These are phyloP conservation scores for Lichenothelia convexa DNA, from an alignment of 495 filamentous ascomycete species.

Conservation along the genomic window DNA sequence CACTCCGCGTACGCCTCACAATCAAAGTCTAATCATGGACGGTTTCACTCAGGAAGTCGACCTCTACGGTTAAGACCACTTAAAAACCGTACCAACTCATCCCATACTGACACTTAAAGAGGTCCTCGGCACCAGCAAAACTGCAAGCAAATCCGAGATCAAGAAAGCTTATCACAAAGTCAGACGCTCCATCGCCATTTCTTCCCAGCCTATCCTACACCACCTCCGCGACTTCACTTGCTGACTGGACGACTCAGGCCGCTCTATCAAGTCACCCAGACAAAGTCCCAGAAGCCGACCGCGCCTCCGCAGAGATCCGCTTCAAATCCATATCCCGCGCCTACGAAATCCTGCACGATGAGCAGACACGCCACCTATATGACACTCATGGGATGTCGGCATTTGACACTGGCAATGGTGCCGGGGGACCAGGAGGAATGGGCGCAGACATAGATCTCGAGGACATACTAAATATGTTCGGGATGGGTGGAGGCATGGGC, in stretches of 20 bases:
- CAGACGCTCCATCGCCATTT: too few species aligned
- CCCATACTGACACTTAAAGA: conserved; percentile 26
- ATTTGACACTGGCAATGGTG: conserved; percentile 45
- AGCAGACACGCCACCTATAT: conserved; percentile 78
- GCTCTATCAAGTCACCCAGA: conserved; percentile 83
- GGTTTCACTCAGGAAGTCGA: conserved; percentile 41
- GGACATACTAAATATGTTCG: conserved; percentile 93
- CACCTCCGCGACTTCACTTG: neutral
- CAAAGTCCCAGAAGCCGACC: conserved; percentile 78
- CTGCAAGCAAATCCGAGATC: conserved; percentile 64
- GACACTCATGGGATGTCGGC: conserved; percentile 88
- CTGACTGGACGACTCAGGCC: conserved; percentile 32
- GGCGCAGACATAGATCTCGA: conserved; percentile 63
- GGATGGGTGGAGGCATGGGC: conserved; percentile 21
- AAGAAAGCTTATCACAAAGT: conserved; percentile 98
- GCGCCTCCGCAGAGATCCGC: conserved; percentile 63
- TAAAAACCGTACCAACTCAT: conserved; percentile 1
- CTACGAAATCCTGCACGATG: conserved; percentile 94
- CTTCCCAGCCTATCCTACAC: conserved; percentile 21
- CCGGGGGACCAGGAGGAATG: conserved; percentile 42
- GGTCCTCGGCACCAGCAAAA: conserved; percentile 53
- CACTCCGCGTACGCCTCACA: too few species aligned
- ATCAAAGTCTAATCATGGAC: too few species aligned
- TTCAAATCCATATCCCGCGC: conserved; percentile 87
- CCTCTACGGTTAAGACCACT: conserved; percentile 38